Evolutionary conservation across 2,329 filamentous ascomycete species (phyloP).

Genomic region (Coniochaeta pulveracea): DNA sequence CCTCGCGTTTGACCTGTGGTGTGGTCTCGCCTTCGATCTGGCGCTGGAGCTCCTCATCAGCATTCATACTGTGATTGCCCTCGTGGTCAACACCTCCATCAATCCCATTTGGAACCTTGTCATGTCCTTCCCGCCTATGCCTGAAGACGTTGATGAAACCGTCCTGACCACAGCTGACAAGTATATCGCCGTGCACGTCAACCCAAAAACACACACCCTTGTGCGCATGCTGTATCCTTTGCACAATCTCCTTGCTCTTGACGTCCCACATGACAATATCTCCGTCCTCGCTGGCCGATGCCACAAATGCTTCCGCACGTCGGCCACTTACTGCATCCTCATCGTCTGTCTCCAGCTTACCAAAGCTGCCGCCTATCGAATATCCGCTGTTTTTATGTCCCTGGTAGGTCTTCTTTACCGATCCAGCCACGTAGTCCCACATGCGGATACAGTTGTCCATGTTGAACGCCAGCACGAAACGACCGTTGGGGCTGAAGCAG

Average conservation of each 20-base stretch:
- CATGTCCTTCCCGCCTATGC: conserved; percentile 14
- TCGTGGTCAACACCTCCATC: conserved; percentile 10
- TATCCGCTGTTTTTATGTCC: conserved; percentile 78
- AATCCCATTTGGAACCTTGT: conserved; percentile 5
- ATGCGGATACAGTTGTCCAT: conserved; percentile 82
- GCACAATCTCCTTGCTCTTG: conserved; percentile 69
- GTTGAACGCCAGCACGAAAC: conserved; percentile 83
- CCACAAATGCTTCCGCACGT: conserved; percentile 45
- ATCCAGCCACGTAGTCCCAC: conserved; percentile 90
- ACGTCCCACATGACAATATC: conserved; percentile 85
- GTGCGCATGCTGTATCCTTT: conserved; percentile 44
- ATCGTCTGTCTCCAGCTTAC: conserved; percentile 28
- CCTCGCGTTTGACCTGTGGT: conserved; percentile 25
- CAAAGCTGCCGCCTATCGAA: conserved; percentile 78
- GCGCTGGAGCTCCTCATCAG: conserved; percentile 45
- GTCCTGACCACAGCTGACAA: conserved; percentile 48
- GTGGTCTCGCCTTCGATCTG: conserved; percentile 22
- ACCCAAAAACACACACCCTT: conserved; percentile 55
- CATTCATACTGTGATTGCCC: conserved; percentile 16
- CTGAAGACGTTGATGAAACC: conserved; percentile 38
- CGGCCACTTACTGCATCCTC: conserved; percentile 13
- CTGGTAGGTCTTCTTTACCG: conserved; percentile 94
- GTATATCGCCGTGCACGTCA: conserved; percentile 42
- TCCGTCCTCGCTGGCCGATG: conserved; percentile 80
- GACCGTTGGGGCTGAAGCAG: conserved; percentile 87